Base-by-base conservation (phyloP, 345 rosid genomes). In the Pugionium cornutum region DNA sequence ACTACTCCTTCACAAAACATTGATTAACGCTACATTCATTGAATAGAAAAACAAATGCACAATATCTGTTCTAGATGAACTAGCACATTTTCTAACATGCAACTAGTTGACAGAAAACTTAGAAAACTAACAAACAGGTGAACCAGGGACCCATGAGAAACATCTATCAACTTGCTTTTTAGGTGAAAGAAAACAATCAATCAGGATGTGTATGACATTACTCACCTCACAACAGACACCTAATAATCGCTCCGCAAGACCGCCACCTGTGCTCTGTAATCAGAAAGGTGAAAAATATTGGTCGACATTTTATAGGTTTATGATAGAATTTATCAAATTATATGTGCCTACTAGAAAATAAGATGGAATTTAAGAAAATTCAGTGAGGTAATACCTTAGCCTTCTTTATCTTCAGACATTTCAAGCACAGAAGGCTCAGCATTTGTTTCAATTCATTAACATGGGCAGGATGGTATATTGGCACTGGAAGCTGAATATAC, bases 391-490 rank as follows among this genome's bases (percentile, higher is more conserved):
- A 35, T 80, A 92, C 99, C 92, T 90, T 85, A 71, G 64, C 77
- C 76, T 70, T 83, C 79, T 82, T 90, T 82, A 90, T 30, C 77
- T 85, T 90, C 55, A 94, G 75, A 78, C 97, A 94, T 63, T 86
- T 94, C 72, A 94, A 79, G 81, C 99, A 94, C 43, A 94, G 32
- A 46, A 85, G 74, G 80, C 88, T 86, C 74, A 94, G 65, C 84
- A 94, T 49, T 9, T 83, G 79, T 79, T 85, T 90, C 56, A 94
- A 41, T 66, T 88, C 99, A 49, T 60, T 77, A 50, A 94, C 73
- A 76, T 94, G 92, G 61, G 83, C 85, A 4, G 99, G 99, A 73
- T 94, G 97, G 77, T 86, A 94, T 64, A 90, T 84, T 1, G 96
- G 96, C 45, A 83, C 76, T 5, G 99, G 99, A 47, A 90, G 76